phyloP scores from a whole-genome alignment of 1,139 yeast genomes.

The Lodderomyces parapsilosis region DNA sequence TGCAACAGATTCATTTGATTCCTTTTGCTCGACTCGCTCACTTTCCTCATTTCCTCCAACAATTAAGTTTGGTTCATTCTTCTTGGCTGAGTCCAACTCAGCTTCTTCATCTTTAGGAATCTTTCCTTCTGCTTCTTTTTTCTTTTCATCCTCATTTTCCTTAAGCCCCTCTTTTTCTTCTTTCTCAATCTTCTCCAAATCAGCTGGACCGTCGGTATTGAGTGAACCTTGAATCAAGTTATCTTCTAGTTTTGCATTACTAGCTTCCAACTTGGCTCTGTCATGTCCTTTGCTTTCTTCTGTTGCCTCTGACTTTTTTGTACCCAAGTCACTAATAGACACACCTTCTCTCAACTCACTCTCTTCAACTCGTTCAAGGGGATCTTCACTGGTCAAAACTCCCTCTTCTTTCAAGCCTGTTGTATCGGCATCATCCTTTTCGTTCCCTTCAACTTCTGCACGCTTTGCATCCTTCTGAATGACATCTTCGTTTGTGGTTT shows the following conservation, averaged over 20 bases:
- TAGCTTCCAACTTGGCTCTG: constrained; percentile 3
- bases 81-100: constrained; percentile 7
- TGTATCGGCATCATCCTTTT: constrained; percentile 44
- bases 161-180: constrained; percentile 6
- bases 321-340: constrained; percentile 5
- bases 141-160: constrained; percentile 6
- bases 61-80: constrained; percentile 6
- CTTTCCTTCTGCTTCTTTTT: constrained; percentile 10
- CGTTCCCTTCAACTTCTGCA: constrained; percentile 19
- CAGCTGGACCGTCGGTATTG: constrained; percentile 7
- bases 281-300: constrained; percentile 8
- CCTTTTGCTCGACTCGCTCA: constrained; percentile 8
- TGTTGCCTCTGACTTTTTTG: constrained; percentile 4
- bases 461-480: constrained; percentile 10
- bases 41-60: constrained; percentile 3
- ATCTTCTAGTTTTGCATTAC: background rate
- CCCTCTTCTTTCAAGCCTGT: constrained; percentile 41
- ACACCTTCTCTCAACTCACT: constrained; percentile 10
- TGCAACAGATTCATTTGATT: constrained; percentile 8
- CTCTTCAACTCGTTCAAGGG: constrained; percentile 27
- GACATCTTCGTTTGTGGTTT: constrained; percentile 6
- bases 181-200: constrained; percentile 6
- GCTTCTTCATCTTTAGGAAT: constrained; percentile 12
- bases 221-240: constrained; percentile 2
- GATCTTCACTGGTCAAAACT: constrained; percentile 47